A percentile compares a stretch with the other conserved stretches of the same genome.
Evolutionary conservation across 2,329 filamentous ascomycete genomes (phyloP).

Genomic region (Plectosphaerella sp.): DNA sequence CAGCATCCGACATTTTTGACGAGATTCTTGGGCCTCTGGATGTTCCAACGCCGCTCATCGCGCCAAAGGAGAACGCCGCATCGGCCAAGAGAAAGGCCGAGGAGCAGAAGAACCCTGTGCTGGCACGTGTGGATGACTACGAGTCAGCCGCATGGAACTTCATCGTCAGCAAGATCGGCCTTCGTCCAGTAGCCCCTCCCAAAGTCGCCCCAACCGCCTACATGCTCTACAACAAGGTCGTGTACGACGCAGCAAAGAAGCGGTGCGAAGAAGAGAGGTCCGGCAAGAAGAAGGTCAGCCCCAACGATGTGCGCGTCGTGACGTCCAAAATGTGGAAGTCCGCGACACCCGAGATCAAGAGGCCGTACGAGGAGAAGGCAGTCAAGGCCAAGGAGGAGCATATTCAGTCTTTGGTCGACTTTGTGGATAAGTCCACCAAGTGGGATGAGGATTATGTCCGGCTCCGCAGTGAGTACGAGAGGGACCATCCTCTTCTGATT

Average conservation of each 20-base stretch:
- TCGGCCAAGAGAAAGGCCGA: slow-evolving; percentile 49
- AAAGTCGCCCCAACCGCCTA: slow-evolving; percentile 82
- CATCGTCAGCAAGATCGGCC: slow-evolving; percentile 59
- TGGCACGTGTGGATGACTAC: slow-evolving; percentile 52
- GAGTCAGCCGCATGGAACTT: slow-evolving; percentile 49
- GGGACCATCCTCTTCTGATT: slow-evolving; percentile 42
- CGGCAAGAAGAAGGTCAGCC: slow-evolving; percentile 59
- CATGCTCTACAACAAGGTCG: slow-evolving; percentile 78
- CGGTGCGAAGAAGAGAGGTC: slow-evolving; percentile 60
- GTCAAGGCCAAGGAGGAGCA: slow-evolving; percentile 66
- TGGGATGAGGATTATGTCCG: slow-evolving; percentile 69
- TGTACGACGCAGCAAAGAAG: slow-evolving; percentile 59
- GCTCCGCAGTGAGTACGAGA: slow-evolving; percentile 47
- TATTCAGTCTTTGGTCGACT: slow-evolving; percentile 50
- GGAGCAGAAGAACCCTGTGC: slow-evolving; percentile 40
- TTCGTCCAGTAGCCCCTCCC: slow-evolving; percentile 65
- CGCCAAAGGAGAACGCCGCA: slow-evolving; percentile 48
- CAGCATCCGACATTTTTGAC: slow-evolving; percentile 80
- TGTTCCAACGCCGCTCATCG: slow-evolving; percentile 70
- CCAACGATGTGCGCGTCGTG: slow-evolving; percentile 80
- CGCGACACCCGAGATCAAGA: slow-evolving; percentile 62
- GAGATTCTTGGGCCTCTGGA: slow-evolving; percentile 76
- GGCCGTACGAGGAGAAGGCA: slow-evolving; percentile 74
- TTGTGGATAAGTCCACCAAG: slow-evolving; percentile 54
- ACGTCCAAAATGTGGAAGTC: slow-evolving; percentile 91